Percentiles rank a stretch among this genome's conserved stretches.
Evolutionary conservation across 768 basidiomycete genomes (phyloP).

Genomic region (Podaxis rugospora): DNA sequence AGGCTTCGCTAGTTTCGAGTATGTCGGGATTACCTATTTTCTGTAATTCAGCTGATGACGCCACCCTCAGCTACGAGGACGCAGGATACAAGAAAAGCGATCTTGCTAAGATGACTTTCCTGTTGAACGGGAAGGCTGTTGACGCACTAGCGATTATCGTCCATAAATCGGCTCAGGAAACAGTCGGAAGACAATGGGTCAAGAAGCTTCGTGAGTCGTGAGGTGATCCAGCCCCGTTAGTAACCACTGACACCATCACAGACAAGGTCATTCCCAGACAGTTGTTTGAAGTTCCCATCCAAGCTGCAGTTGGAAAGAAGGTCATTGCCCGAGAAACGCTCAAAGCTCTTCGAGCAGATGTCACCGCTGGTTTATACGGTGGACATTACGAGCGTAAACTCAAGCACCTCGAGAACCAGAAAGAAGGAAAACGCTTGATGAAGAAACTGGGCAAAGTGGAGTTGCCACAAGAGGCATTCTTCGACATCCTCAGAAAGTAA

Average conservation of each 20-base stretch:
- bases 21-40: constrained; percentile 22
- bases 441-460: constrained; percentile 86
- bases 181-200: constrained; percentile 79
- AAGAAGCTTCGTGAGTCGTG: constrained; percentile 78
- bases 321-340: constrained; percentile 88
- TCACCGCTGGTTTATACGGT: constrained; percentile 93
- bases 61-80: constrained; percentile 77
- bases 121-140: constrained; percentile 84
- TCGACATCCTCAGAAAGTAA: constrained; percentile 72
- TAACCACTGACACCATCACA: constrained; percentile 21
- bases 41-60: background rate
- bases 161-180: constrained; percentile 73
- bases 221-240: background rate
- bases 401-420: constrained; percentile 85
- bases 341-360: constrained; percentile 83
- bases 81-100: constrained; percentile 82
- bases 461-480: constrained; percentile 95
- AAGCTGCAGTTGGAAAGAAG: constrained; percentile 84
- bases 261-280: constrained; percentile 92
- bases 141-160: constrained; percentile 93
- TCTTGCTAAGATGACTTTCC: constrained; percentile 88
- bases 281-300: constrained; percentile 92
- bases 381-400: constrained; percentile 93
- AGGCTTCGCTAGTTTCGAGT: constrained; percentile 93
- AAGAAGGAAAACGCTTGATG: constrained; percentile 87